These are phyloP conservation scores for Mallotus repandus DNA, from an alignment of 441 rosid genomes.

Conservation along the genomic window DNA sequence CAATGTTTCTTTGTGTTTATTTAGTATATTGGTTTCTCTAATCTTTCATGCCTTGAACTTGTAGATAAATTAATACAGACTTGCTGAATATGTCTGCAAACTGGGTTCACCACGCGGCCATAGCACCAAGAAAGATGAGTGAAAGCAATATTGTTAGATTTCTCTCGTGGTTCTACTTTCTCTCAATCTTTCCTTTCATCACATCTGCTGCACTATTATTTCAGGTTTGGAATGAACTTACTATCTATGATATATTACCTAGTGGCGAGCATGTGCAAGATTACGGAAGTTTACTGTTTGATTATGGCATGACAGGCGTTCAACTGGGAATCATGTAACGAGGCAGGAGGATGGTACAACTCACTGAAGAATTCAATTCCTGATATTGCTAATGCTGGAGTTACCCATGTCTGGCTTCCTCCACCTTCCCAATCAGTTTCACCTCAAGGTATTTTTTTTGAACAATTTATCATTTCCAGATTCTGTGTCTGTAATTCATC, in stretches of 20 bases:
- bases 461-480: too few relatives aligned
- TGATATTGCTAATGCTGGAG: conserved; percentile 50
- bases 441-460: too few relatives aligned
- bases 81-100: too few relatives aligned
- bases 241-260: too few relatives aligned
- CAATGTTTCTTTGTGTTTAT: too few relatives aligned
- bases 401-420: conserved; percentile 80
- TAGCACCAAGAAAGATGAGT: too few relatives aligned
- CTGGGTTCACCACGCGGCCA: too few relatives aligned
- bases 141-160: conserved; percentile 15
- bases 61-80: too few relatives aligned
- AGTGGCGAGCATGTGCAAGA: too few relatives aligned
- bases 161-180: conserved; percentile 18
- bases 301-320: conserved; percentile 37
- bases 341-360: conserved; percentile 67
- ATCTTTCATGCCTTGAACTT: too few relatives aligned
- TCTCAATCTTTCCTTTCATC: conserved; percentile 36
- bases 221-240: conserved; percentile 34
- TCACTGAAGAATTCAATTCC: conserved; percentile 44
- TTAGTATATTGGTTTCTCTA: too few relatives aligned
- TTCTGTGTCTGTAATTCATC: too few relatives aligned
- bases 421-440: conserved; percentile 61
- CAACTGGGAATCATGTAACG: conserved; percentile 63
- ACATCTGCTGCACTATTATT: conserved; percentile 44
- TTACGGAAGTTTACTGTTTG: background rate